Evolutionary conservation across 169 alveolate species (phyloP), one percentile per base, ranked within the genome.

Genomic region (Plasmodium vinckei): DNA sequence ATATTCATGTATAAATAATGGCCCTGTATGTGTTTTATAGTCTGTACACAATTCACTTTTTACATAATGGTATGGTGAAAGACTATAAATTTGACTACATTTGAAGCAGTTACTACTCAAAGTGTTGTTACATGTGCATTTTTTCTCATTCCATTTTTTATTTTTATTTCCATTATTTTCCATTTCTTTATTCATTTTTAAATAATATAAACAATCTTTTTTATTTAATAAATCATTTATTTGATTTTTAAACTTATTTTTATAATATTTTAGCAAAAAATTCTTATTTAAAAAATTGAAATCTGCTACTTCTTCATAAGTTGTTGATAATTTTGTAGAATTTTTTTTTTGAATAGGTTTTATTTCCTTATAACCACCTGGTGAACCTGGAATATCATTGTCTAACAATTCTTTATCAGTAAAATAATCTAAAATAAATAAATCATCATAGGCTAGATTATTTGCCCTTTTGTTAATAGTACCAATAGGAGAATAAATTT

Each of bases 401-500:
- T 51, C 67, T 25, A 60, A 56, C 21, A 47, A 64, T 25, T 72
- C 92, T 67, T 69, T 67, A 65, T 73, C 93, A 47, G 92, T 60
- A 54, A 77, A 77, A 69, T 77, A 77, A 5, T 57, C 69, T 17
- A n/a, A 3, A 17, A 15, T 21, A 12, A 15, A 9, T 5, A 51
- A 25, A 17, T 75, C 15, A 13, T 75, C 42, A 21, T 61, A 75
- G 10, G 23, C 54, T 17, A 46, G 9, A 42, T 75, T 21, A 5
- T 44, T 49, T 10, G 1, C 25, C 7, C 27, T 63, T 57, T 60
- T 79, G 12, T 89, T 72, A 13, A 95, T 73, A 23, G 89, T 95
- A 0, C 97, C 97, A 7, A 96, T 95, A 7, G 97, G 97, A 0
- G 97, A 93, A 68, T 92, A 95, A 15, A 94, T 88, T 53, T 65